Conservation (phyloP, 164 flowering plant genomes). For the Cinnamomum chago region DNA sequence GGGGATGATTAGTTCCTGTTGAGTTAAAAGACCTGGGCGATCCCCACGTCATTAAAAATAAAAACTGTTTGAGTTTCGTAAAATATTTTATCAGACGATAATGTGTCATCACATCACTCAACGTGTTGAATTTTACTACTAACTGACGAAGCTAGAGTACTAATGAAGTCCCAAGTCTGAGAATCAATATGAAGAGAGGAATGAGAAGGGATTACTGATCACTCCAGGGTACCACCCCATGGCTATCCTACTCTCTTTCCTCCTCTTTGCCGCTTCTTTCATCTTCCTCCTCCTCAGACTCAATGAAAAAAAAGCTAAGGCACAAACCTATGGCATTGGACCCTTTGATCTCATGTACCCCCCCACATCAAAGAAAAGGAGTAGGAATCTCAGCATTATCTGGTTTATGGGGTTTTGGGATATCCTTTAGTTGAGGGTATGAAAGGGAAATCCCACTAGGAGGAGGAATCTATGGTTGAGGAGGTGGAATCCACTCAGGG, state of each 20-base stretch:
- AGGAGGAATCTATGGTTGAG: background rate
- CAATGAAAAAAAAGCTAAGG: background rate
- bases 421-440: slow-evolving; percentile 8
- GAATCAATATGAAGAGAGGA: too few species aligned
- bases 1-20: too few species aligned
- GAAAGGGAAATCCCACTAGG: slow-evolving; percentile 16
- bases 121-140: too few species aligned
- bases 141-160: too few species aligned
- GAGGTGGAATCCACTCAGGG: background rate
- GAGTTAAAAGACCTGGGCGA: too few species aligned
- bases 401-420: slow-evolving; percentile 1
- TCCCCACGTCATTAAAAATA: too few species aligned
- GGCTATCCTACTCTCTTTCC: background rate
- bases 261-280: background rate
- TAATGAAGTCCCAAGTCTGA: too few species aligned
- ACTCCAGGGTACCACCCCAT: too few species aligned
- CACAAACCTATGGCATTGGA: slow-evolving; percentile 5
- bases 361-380: background rate
- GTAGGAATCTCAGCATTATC: slow-evolving; percentile 5
- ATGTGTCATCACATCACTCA: too few species aligned
- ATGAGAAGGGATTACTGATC: too few species aligned
- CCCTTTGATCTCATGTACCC: background rate
- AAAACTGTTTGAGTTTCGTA: too few species aligned
- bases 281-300: background rate
- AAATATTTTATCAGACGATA: too few species aligned